phyloP scores from a whole-genome alignment of 208 protist species.

The Porcisia hertigi region DNA sequence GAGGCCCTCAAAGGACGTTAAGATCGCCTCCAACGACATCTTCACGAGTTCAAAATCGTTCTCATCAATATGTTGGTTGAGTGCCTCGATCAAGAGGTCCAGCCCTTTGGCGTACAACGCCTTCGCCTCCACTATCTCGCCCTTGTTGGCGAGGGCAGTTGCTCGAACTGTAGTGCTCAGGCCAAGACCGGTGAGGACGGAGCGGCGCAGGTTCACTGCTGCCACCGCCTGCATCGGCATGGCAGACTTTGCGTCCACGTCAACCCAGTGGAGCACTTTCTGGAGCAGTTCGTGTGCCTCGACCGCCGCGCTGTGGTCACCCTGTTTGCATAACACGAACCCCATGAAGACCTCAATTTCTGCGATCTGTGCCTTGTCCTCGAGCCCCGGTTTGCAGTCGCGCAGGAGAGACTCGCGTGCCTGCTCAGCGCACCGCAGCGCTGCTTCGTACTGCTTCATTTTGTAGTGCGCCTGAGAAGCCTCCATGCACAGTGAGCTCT shows the following conservation, averaged over 20 bases:
- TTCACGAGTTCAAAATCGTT: slow-evolving; percentile 80
- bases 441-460: slow-evolving; percentile 51
- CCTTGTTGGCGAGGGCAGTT: slow-evolving; percentile 27
- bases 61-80: slow-evolving; percentile 89
- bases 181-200: slow-evolving; percentile 77
- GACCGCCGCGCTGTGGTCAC: slow-evolving; percentile 18
- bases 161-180: slow-evolving; percentile 48
- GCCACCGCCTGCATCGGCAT: slow-evolving; percentile 90
- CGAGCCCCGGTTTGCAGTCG: slow-evolving; percentile 40
- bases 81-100: slow-evolving; percentile 80
- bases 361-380: slow-evolving; percentile 74
- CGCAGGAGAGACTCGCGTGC: slow-evolving; percentile 52
- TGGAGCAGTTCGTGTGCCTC: slow-evolving; percentile 69
- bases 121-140: slow-evolving; percentile 43
- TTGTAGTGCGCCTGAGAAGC: slow-evolving; percentile 87
- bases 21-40: slow-evolving; percentile 59
- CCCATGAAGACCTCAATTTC: slow-evolving; percentile 82
- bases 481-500: slow-evolving; percentile 84
- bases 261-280: slow-evolving; percentile 80
- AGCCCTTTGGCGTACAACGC: slow-evolving; percentile 79
- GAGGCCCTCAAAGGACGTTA: slow-evolving; percentile 89
- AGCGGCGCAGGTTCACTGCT: slow-evolving; percentile 81
- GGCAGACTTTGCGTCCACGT: slow-evolving; percentile 79
- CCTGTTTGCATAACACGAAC: slow-evolving; percentile 56
- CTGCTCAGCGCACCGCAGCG: slow-evolving; percentile 44